These are phyloP conservation scores for Hypholoma fasciculare DNA, from an alignment of 768 basidiomycete species.

Conservation along the genomic window DNA sequence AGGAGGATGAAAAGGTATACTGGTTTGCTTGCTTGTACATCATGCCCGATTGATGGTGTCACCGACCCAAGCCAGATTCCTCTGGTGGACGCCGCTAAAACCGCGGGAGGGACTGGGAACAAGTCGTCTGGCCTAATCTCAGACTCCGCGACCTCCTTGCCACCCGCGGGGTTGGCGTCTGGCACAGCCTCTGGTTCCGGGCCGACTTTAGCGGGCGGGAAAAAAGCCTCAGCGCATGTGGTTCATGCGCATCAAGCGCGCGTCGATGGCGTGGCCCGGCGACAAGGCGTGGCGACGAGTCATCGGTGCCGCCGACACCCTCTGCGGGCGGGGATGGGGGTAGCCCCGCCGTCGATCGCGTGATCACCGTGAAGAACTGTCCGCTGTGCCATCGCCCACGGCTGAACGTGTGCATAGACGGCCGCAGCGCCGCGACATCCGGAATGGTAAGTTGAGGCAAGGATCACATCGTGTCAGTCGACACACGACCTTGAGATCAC, in stretches of 20 bases:
- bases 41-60: background rate
- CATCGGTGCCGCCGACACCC: background rate
- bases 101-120: background rate
- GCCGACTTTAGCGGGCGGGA: too few relatives aligned
- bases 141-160: background rate
- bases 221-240: conserved; percentile 19
- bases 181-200: too few relatives aligned
- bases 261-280: conserved; percentile 13
- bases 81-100: conserved; percentile 31
- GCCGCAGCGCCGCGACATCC: too few relatives aligned
- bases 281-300: too few relatives aligned
- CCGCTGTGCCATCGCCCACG: conserved; percentile 91
- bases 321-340: background rate
- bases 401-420: conserved; percentile 69
- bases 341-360: conserved; percentile 66
- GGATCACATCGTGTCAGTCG: too few relatives aligned
- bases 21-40: conserved; percentile 3
- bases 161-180: background rate
- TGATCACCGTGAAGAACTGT: conserved; percentile 95
- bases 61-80: conserved; percentile 43
- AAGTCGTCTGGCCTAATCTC: conserved; percentile 18
- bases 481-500: too few relatives aligned
- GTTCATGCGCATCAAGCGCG: conserved; percentile 18
- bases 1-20: conserved; percentile 38
- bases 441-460: too few relatives aligned